Percentiles rank a stretch among this genome's conserved stretches.
Evolutionary conservation across 352 stramenopile species (phyloP).

Genomic region (Phytophthora hybrid): DNA sequence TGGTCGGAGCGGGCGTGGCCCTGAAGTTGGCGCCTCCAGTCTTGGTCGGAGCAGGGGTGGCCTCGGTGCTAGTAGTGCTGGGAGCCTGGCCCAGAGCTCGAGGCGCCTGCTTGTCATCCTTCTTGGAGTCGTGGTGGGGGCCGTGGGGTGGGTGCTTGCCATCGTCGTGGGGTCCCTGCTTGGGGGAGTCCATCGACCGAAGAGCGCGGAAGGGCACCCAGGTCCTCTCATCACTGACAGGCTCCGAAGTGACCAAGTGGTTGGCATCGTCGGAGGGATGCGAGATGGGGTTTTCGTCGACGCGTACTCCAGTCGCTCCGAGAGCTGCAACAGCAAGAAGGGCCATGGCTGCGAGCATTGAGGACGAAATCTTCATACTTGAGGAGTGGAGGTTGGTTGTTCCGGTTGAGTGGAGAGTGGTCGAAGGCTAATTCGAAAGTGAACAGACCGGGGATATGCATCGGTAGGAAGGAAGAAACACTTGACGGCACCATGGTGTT

Average conservation of each 20-base stretch:
- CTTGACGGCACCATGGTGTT: no score
- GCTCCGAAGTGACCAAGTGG: constrained; percentile 7
- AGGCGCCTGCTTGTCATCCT: neutral
- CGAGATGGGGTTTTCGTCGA: constrained; percentile 1
- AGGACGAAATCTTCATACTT: constrained; percentile 22
- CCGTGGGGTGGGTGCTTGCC: constrained; percentile 11
- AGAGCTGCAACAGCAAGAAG: constrained; percentile 15
- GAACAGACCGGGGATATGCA: neutral
- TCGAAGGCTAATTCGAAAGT: constrained; percentile 19
- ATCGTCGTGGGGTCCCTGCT: constrained; percentile 14
- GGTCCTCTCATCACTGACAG: constrained; percentile 1
- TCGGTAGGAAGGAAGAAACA: neutral
- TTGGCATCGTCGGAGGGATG: neutral
- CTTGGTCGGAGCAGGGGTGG: constrained; percentile 17
- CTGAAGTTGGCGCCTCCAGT: neutral
- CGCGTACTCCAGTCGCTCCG: constrained; percentile 6
- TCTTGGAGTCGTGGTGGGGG: neutral
- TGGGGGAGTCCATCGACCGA: constrained; percentile 1
- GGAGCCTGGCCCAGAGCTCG: constrained; percentile 18
- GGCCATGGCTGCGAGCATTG: constrained; percentile 13
- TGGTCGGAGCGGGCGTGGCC: constrained; percentile 19
- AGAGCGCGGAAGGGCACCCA: constrained; percentile 19
- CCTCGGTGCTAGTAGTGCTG: neutral
- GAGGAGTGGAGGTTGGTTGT: neutral
- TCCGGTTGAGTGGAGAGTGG: constrained; percentile 1